Evolutionary conservation across 805 yeast species (phyloP).

Genomic region (Starmerella potacharoeniae): DNA sequence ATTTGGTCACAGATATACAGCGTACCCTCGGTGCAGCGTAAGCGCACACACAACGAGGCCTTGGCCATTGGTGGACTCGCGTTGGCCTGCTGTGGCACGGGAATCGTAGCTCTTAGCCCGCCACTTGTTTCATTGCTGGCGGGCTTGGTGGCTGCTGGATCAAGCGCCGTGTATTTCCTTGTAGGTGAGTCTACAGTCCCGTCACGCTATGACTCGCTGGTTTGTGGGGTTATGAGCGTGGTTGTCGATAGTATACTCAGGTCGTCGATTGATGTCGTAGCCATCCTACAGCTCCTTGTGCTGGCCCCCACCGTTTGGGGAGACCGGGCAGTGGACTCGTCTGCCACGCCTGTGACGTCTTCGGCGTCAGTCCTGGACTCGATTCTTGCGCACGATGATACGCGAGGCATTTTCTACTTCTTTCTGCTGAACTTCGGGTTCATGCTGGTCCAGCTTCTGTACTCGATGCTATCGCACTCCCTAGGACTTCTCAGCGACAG

Average conservation of each 20-base stretch:
- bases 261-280: not conserved
- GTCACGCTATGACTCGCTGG: conserved; percentile 6
- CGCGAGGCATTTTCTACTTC: conserved; percentile 81
- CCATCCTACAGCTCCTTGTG: not conserved
- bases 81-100: not conserved
- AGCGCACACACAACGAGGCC: not conserved
- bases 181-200: conserved; percentile 6
- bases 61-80: not conserved
- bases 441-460: conserved; percentile 86
- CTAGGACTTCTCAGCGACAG: conserved; percentile 87
- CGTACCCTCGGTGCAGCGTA: not conserved
- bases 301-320: conserved; percentile 10
- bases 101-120: not conserved
- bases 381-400: conserved; percentile 48
- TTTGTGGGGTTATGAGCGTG: conserved; percentile 4
- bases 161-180: conserved; percentile 11
- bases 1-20: conserved; percentile 8
- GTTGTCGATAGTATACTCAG: conserved; percentile 8
- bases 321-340: not conserved
- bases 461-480: conserved; percentile 86
- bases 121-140: not conserved
- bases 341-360: not conserved
- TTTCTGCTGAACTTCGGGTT: conserved; percentile 75
- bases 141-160: conserved; percentile 6
- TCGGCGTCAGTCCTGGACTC: conserved; percentile 28